Base-by-base conservation (phyloP, 805 yeast species). In the Isabelozyma heimii region DNA sequence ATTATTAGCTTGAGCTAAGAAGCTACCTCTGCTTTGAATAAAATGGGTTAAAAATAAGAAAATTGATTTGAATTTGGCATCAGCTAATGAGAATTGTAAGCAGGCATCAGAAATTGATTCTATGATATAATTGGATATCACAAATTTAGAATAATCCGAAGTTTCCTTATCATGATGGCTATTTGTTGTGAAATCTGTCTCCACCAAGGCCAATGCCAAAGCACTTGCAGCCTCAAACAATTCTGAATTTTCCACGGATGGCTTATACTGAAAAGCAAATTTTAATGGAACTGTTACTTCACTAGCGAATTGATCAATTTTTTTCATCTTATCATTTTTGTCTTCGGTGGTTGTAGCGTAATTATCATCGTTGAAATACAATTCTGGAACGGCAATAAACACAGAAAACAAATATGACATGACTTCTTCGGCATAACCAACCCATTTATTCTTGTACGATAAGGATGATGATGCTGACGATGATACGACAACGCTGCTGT, bases 51-150 rank as follows among this genome's bases (percentile, higher is more conserved):
- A 59, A 44, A 72, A 66, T 9, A 69, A 44, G 47, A 73, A 69
- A 40, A 64, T 63, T 5, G 69, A 58, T 47, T 69, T 71, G 55
- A 72, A 72, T 42, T 63, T 67, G 5, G 69, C 52, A 47, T 72
- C 71, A 0, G 71, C 59, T 10, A 73, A 57, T 5, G 68, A 59
- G 28, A 72, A 59, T 27, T 58, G 59, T 42, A 70, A 52, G 49
- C 73, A 65, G 0, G 71, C 61, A 28, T 73, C 75, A 47, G 73
- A 63, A 1, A 71, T 65, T 8, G 68, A 54, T 43, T 64, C 65
- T 13, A 71, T 56, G 14, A 72, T 60, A 33, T 58, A 55, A 45
- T 66, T 68, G n/a, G 72, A 62, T 10, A 62, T 57, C 5, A 59
- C 37, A 45, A 54, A 64, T 40, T 63, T 65, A n/a, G 65, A 54